Evolutionary conservation across 202 grass and related monocot genomes (phyloP), one percentile per base, ranked within the genome.

Genomic region (Cymbopogon flexuosus): DNA sequence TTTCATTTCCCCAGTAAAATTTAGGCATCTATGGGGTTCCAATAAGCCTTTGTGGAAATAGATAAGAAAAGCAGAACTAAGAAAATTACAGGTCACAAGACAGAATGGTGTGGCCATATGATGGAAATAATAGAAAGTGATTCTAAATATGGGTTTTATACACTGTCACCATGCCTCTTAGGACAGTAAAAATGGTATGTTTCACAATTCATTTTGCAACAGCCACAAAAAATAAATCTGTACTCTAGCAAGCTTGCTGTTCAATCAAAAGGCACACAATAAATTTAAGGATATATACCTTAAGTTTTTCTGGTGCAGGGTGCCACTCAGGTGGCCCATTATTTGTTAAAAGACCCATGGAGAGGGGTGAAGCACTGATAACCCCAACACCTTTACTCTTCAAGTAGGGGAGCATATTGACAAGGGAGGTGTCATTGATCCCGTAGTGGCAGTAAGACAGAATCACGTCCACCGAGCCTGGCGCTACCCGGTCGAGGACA

Each of bases 391-490:
- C 92, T 71, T 91, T 98, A 82, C 87, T 91, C 70, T 91, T 95
- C 19, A 98, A 82, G 86, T 95, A 98, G 3, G 96, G 96, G 5
- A 98, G 84, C 74, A 93, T 59, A 87, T 94, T 82, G 10, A 91
- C 41, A 8, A 98, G 76, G 2, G 92, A 58, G 0, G 86, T 86
- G 76, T 94, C 95, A 42, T 94, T 98, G 41, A 98, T 93, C 16
- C 95, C 84, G 4, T 83, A 93, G 80, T 98, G 95, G 70, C 95
- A 98, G 73, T 98, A 98, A 1, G 95, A 98, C 40, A 98, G 82
- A 85, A 98, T 86, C 54, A 98, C 57, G 86, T 98, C 95, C 1
- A 98, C 65, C 0, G 86, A 93, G 13, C 90, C 88, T 0, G 72
- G 86, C 0, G 87, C 86, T 31, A 93, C 88, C 3, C 86, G 79